phyloP scores from a whole-genome alignment of 179 eudicot genomes.

The Silene coronaria region DNA sequence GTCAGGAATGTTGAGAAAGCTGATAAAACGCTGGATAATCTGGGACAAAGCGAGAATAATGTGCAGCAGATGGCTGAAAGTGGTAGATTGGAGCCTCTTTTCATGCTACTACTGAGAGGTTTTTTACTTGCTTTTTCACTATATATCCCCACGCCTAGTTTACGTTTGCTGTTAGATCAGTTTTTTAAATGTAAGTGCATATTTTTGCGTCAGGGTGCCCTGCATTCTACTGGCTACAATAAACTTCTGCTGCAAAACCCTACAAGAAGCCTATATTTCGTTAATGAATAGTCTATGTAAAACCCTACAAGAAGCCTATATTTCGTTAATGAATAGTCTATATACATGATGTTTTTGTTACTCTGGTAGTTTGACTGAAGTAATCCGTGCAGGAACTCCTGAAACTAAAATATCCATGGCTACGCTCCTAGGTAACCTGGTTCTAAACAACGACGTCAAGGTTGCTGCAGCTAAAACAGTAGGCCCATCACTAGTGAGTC shows the following conservation, averaged over 20 bases:
- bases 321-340: no score
- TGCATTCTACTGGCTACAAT: no score
- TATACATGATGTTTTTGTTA: no score
- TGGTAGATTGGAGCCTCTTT: slow-evolving; percentile 88
- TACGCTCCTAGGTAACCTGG: slow-evolving; percentile 70
- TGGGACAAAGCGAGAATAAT: slow-evolving; percentile 68
- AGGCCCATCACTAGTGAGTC: slow-evolving; percentile 68
- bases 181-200: no score
- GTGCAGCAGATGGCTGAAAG: slow-evolving; percentile 85
- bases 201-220: no score
- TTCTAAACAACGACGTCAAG: slow-evolving; percentile 70
- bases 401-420: slow-evolving; percentile 88
- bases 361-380: slow-evolving; percentile 7
- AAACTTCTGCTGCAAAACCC: no score
- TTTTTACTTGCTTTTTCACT: not conserved
- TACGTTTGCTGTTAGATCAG: not conserved
- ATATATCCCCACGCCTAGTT: not conserved
- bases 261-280: no score
- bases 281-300: no score
- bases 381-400: slow-evolving; percentile 55
- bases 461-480: slow-evolving; percentile 69
- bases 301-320: no score
- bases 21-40: slow-evolving; percentile 63
- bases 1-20: slow-evolving; percentile 59
- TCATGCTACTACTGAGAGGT: slow-evolving; percentile 72